Conservation (phyloP, 768 basidiomycete species). For the Boletus speciosus region DNA sequence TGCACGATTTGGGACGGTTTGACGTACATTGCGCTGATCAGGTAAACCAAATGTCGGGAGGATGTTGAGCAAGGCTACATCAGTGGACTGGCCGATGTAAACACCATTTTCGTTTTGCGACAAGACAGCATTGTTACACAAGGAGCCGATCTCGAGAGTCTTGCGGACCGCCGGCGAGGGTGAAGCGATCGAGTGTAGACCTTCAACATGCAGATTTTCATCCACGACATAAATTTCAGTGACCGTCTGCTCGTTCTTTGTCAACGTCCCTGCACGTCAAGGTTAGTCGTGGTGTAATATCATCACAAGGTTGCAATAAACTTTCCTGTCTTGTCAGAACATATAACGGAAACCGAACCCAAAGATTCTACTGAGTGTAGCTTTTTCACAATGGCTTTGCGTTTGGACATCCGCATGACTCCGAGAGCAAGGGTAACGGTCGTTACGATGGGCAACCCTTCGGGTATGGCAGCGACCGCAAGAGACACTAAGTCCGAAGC, state of each 20-base stretch:
- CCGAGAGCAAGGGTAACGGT: constrained; percentile 96
- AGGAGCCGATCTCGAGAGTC: constrained; percentile 74
- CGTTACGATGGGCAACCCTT: constrained; percentile 94
- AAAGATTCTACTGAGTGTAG: constrained; percentile 92
- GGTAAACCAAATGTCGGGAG: constrained; percentile 60
- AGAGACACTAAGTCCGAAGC: constrained; percentile 67
- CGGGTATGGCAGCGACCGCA: constrained; percentile 97
- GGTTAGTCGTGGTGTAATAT: background rate
- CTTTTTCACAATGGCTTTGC: constrained; percentile 97
- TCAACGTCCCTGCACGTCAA: constrained; percentile 65
- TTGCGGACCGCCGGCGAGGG: constrained; percentile 68
- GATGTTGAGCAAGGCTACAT: constrained; percentile 86
- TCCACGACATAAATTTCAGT: constrained; percentile 86
- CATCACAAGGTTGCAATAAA: background rate
- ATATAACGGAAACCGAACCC: constrained; percentile 95
- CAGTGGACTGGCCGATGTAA: constrained; percentile 86
- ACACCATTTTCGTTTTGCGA: constrained; percentile 63
- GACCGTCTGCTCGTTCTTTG: constrained; percentile 95
- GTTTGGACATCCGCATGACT: constrained; percentile 88
- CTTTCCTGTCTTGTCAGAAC: constrained; percentile 93
- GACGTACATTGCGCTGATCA: constrained; percentile 69
- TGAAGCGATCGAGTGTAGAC: constrained; percentile 38
- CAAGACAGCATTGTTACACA: constrained; percentile 86
- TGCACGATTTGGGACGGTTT: background rate
- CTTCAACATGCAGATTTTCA: constrained; percentile 66